Evolutionary conservation across 2,329 filamentous ascomycete genomes (phyloP).

Genomic region (Ceratocystis destructans): DNA sequence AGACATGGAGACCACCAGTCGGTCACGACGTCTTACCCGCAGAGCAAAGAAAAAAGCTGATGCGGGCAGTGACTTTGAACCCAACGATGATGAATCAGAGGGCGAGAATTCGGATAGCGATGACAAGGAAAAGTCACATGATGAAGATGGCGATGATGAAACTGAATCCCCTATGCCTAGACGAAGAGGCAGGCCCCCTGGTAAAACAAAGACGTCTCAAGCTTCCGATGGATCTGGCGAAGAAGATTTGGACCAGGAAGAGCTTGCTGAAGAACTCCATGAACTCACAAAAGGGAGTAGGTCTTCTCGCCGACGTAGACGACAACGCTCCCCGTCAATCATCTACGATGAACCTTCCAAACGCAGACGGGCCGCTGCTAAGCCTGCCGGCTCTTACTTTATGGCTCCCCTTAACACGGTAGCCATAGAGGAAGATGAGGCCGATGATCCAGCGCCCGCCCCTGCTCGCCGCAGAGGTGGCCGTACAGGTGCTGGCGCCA

Average conservation of each 20-base stretch:
- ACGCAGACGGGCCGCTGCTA: slow-evolving; percentile 42
- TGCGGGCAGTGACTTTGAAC: slow-evolving; percentile 48
- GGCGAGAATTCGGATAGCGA: slow-evolving; percentile 42
- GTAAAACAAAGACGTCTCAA: slow-evolving; percentile 34
- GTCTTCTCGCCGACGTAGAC: slow-evolving; percentile 36
- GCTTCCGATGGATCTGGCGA: slow-evolving; percentile 38
- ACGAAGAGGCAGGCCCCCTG: slow-evolving; percentile 30
- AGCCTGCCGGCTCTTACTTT: slow-evolving; percentile 64
- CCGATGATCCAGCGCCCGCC: slow-evolving; percentile 51
- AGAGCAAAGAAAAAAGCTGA: slow-evolving; percentile 38
- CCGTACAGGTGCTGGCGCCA: slow-evolving; percentile 42
- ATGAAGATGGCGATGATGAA: slow-evolving; percentile 28
- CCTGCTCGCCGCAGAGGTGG: slow-evolving; percentile 55
- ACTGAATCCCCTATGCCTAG: slow-evolving; percentile 31
- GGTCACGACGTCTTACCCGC: slow-evolving; percentile 35
- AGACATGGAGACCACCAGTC: slow-evolving; percentile 22
- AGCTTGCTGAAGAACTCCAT: slow-evolving; percentile 51
- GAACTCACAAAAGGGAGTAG: slow-evolving; percentile 45
- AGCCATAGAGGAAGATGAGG: slow-evolving; percentile 61
- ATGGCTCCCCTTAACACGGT: slow-evolving; percentile 54
- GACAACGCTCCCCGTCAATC: slow-evolving; percentile 37
- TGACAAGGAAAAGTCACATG: slow-evolving; percentile 30
- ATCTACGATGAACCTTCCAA: slow-evolving; percentile 43
- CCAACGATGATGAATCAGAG: slow-evolving; percentile 41
- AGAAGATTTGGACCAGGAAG: slow-evolving; percentile 46